These are phyloP conservation scores for Talaromyces sp. DNA, from an alignment of 2,329 filamentous ascomycete genomes.

Conservation along the genomic window DNA sequence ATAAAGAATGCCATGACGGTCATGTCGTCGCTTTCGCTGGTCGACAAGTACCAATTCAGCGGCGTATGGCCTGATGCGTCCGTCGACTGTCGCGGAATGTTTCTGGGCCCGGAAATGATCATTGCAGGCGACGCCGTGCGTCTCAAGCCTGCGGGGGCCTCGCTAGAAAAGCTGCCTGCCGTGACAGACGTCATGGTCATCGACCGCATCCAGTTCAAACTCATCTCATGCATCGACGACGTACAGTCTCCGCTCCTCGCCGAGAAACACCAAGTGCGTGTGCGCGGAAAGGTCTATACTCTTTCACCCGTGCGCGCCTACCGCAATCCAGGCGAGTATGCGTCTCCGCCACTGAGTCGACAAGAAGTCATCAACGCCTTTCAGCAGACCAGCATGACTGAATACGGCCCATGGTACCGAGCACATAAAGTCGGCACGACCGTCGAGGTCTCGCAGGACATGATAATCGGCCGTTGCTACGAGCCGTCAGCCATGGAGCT, in stretches of 20 bases:
- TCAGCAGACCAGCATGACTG: conserved; percentile 35
- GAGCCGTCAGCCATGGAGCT: conserved; percentile 45
- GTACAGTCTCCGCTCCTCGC: conserved; percentile 41
- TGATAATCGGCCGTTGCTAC: conserved; percentile 50
- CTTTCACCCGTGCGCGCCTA: conserved; percentile 21
- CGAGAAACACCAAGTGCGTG: conserved; percentile 41
- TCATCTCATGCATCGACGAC: conserved; percentile 44
- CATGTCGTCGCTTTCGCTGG: conserved; percentile 47
- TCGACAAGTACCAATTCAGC: conserved; percentile 48
- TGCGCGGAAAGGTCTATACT: conserved; percentile 47
- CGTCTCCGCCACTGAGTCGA: conserved; percentile 20
- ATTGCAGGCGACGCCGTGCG: conserved; percentile 50
- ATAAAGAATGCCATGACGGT: conserved; percentile 49
- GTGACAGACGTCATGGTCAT: conserved; percentile 51
- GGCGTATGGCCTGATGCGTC: conserved; percentile 50
- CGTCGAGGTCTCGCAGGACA: conserved; percentile 44
- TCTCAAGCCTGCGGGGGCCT: conserved; percentile 32
- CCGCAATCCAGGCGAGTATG: conserved; percentile 13
- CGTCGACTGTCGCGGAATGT: conserved; percentile 50
- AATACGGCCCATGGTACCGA: conserved; percentile 49
- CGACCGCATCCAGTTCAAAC: conserved; percentile 46
- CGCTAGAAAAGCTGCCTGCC: conserved; percentile 13
- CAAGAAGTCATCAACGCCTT: conserved; percentile 31
- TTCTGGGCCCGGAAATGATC: conserved; percentile 52
- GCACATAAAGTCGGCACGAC: conserved; percentile 36